Percentiles rank a stretch among this genome's conserved stretches.
Evolutionary conservation across 176 grass and related monocot genomes (phyloP).

Genomic region (Lolium multiflorum): DNA sequence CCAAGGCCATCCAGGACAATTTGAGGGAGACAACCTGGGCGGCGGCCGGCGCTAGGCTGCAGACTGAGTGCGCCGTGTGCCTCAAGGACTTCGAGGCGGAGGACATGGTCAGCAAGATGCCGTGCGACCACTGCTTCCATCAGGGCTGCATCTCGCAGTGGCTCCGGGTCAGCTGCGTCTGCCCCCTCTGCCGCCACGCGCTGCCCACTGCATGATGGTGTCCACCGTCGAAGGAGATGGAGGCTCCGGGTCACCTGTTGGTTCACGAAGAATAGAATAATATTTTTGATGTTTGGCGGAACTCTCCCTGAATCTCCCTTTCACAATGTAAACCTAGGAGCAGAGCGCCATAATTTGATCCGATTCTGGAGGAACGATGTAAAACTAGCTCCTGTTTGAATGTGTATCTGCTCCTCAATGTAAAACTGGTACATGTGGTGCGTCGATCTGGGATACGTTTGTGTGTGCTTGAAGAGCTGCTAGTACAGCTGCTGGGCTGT

Average conservation of each 20-base stretch:
- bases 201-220: neutral
- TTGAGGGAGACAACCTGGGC: neutral
- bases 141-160: neutral
- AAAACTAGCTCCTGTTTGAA: neutral
- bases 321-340: neutral
- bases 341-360: neutral
- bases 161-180: no score
- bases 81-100: no score
- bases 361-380: neutral
- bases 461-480: no score
- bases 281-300: neutral
- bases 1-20: no score
- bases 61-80: neutral
- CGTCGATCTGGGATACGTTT: no score
- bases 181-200: no score
- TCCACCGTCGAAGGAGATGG: neutral
- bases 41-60: neutral
- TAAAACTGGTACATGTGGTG: neutral
- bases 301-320: neutral
- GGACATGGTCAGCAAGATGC: no score
- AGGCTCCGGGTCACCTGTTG: neutral
- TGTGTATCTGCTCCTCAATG: neutral
- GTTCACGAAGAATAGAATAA: neutral
- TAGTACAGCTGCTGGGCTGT: no score
- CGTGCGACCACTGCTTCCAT: conserved; percentile 2